Evolutionary conservation across 192 early-diverging fungal genomes (phyloP).

Genomic region (Spinellus fusiger): DNA sequence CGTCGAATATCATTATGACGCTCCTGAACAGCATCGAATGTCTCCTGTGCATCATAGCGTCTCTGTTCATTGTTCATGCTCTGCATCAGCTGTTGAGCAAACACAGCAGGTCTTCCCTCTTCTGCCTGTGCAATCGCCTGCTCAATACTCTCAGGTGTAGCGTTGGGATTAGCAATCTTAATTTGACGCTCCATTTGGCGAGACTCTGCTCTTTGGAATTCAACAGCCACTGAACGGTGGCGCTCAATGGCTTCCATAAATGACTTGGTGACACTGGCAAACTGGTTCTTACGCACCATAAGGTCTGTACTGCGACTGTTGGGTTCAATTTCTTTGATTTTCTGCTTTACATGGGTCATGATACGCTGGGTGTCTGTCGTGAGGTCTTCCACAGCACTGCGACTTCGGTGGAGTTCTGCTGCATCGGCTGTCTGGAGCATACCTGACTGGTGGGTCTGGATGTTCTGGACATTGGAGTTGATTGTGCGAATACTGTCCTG

Average conservation of each 20-base stretch:
- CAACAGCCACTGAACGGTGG: slow-evolving; percentile 20
- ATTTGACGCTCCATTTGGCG: slow-evolving; percentile 32
- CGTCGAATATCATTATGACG: slow-evolving; percentile 54
- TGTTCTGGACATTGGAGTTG: slow-evolving; percentile 17
- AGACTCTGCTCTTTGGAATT: slow-evolving; percentile 29
- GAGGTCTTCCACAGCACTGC: slow-evolving; percentile 5
- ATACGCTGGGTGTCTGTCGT: slow-evolving; percentile 19
- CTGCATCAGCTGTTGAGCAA: slow-evolving; percentile 53
- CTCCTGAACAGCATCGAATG: slow-evolving; percentile 55
- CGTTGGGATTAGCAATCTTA: slow-evolving; percentile 44
- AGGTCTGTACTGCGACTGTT: slow-evolving; percentile 17
- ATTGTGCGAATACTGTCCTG: slow-evolving; percentile 21
- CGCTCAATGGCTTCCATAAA: slow-evolving; percentile 30
- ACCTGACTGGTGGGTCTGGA: slow-evolving; percentile 16
- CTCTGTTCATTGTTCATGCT: slow-evolving; percentile 41
- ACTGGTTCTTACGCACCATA: slow-evolving; percentile 29
- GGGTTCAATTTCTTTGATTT: slow-evolving; percentile 29
- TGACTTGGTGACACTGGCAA: slow-evolving; percentile 19
- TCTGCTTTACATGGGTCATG: slow-evolving; percentile 26
- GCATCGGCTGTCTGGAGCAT: slow-evolving; percentile 28
- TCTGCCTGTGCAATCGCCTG: slow-evolving; percentile 40
- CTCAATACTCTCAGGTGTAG: slow-evolving; percentile 53
- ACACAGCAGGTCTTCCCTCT: slow-evolving; percentile 38
- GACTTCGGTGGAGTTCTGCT: slow-evolving; percentile 8
- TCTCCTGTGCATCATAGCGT: slow-evolving; percentile 24